Base-by-base conservation (phyloP, 2,329 filamentous ascomycete genomes). In the Dryadomyces sulphureus region DNA sequence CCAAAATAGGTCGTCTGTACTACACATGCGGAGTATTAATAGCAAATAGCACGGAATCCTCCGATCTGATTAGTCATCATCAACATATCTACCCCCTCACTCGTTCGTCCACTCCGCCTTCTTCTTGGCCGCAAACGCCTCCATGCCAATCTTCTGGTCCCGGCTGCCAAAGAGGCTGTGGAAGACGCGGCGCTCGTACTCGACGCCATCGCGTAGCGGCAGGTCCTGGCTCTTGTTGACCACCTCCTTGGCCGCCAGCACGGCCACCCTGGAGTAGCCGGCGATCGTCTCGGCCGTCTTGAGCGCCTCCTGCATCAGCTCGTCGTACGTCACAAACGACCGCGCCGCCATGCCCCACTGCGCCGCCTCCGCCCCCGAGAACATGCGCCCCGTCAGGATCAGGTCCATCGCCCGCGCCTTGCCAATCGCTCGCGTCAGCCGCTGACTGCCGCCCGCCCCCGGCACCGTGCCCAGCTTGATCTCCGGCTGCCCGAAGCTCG, bases 151-250 rank as follows among this genome's bases (percentile, higher is more conserved):
- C 73, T 96, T 98, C 67, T 98, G 92, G 64, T 98, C 92, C 66
- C 86, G 77, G 61, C 84, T 94, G 20, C 90, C 92, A 67, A 98
- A 98, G 57, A 95, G 60, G 22, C 80, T 75, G 65, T 98, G 92
- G 71, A 98, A 98, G 30, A 96, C 73, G 45, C 89, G 77, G 59
- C 92, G 75, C 74, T 98, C 92, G 65, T 79, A 96, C 67, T 98
- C 92, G 2, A 98, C 84, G 14, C 92, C 92, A 58, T 96, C 92
- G 55, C 84, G 70, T 49, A 98, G 67, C 4, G 81, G 72, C 54
- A 94, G 65, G 56, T 98, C 92, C 70, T 96, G 89, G 63, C 88
- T 94, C 79, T 95, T 96, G 63, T 96, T 94, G 47, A 98, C 90
- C n/a, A 92, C 90, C 71, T 98, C 92, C 73, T 98, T 98, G 48